phyloP scores from a whole-genome alignment of 179 eudicot species.

The Spergularia azorica region DNA sequence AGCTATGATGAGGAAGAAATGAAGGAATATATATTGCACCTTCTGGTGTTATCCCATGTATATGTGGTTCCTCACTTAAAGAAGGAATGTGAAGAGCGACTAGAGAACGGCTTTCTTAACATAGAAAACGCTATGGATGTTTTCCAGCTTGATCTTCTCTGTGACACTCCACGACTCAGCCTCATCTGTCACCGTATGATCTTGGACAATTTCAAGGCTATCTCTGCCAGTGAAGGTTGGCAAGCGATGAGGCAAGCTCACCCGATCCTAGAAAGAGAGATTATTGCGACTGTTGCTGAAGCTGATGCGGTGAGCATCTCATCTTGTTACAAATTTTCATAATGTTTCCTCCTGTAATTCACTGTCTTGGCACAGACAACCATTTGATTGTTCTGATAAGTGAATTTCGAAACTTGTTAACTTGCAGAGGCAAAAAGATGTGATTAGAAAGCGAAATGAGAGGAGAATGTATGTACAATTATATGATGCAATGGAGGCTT shows the following conservation, averaged over 20 bases:
- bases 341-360: not conserved
- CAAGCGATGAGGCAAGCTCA: constrained; percentile 69
- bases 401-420: not conserved
- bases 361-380: not conserved
- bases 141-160: constrained; percentile 80
- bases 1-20: constrained; percentile 67
- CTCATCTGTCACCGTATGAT: constrained; percentile 76
- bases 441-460: constrained; percentile 52
- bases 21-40: constrained; percentile 55
- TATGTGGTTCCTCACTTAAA: constrained; percentile 77
- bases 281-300: constrained; percentile 40
- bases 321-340: not conserved
- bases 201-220: constrained; percentile 49
- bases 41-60: constrained; percentile 76
- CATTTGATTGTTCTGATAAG: not conserved
- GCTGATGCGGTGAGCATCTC: constrained; percentile 53
- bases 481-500: constrained; percentile 96
- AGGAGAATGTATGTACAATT: constrained; percentile 61
- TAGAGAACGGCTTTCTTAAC: constrained; percentile 61
- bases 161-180: constrained; percentile 86
- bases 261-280: constrained; percentile 64
- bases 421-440: constrained; percentile 48
- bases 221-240: constrained; percentile 77
- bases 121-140: constrained; percentile 65
- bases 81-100: constrained; percentile 49